Evolutionary conservation across 768 basidiomycete species (phyloP).

Genomic region (Jaapia argillacea): DNA sequence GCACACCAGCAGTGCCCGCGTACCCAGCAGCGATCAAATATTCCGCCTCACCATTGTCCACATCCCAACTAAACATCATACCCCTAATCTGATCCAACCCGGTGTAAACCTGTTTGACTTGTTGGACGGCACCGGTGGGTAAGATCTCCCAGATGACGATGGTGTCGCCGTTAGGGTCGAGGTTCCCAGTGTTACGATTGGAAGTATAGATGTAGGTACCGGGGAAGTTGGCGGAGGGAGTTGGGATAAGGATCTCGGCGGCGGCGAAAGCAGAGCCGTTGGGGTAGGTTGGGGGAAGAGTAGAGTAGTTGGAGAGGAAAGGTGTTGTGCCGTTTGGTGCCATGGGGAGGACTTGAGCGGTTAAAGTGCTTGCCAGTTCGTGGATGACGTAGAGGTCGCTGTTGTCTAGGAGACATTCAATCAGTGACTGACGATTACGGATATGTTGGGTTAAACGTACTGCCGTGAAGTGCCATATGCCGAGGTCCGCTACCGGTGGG

Average conservation of each 20-base stretch:
- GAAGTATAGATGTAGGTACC: constrained; percentile 53
- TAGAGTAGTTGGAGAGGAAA: constrained; percentile 39
- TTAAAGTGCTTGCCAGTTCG: constrained; percentile 46
- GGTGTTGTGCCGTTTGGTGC: constrained; percentile 40
- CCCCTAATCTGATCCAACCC: constrained; percentile 56
- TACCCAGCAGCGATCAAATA: constrained; percentile 47
- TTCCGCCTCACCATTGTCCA: constrained; percentile 33
- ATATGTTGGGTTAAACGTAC: constrained; percentile 9
- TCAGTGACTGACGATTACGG: neutral
- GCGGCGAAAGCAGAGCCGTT: constrained; percentile 34
- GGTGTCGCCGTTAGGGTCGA: constrained; percentile 46
- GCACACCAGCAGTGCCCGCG: constrained; percentile 43
- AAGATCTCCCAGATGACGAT: constrained; percentile 51
- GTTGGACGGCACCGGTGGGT: constrained; percentile 24
- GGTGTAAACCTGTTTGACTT: constrained; percentile 48
- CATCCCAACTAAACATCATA: constrained; percentile 44
- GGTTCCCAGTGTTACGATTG: constrained; percentile 48
- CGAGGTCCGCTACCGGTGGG: constrained; percentile 59
- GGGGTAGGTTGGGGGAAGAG: constrained; percentile 32
- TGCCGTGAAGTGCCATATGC: constrained; percentile 25
- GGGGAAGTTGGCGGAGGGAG: constrained; percentile 34
- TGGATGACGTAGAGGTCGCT: constrained; percentile 42
- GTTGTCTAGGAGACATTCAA: constrained; percentile 29
- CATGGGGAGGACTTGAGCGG: constrained; percentile 44
- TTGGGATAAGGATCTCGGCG: constrained; percentile 54